A percentile compares a stretch with the other conserved stretches of the same genome.
Evolutionary conservation across 2,329 filamentous ascomycete species (phyloP).

Genomic region (Aspergillus terreus): DNA sequence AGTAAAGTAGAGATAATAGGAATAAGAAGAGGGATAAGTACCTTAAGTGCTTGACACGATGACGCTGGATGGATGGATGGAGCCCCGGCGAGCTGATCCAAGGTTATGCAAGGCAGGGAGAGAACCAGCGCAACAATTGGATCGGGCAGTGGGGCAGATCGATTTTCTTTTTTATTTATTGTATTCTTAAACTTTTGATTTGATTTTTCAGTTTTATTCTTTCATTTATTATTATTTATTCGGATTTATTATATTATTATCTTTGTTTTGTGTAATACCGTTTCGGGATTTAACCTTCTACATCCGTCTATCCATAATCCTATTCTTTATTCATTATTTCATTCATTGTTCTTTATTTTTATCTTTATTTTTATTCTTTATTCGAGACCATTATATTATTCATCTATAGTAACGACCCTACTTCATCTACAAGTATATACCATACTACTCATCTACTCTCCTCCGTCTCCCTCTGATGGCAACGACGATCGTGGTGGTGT

Average conservation of each 20-base stretch:
- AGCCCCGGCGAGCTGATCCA: conserved; percentile 23
- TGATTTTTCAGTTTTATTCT: conserved; percentile 2
- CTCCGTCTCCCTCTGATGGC: conserved; percentile 2
- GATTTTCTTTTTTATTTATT: conserved; percentile 6
- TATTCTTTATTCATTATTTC: no score
- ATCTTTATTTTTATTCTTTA: no score
- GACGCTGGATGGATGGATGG: conserved; percentile 20
- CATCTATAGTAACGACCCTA: no score
- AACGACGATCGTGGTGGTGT: conserved; percentile 24
- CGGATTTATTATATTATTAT: neutral
- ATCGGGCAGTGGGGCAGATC: conserved; percentile 18
- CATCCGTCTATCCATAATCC: conserved; percentile 11
- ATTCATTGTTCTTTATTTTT: no score
- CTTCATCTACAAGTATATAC: no score
- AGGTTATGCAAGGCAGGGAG: conserved; percentile 26
- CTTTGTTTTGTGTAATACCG: neutral
- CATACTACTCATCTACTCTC: no score
- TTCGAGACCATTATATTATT: no score
- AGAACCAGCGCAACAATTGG: conserved; percentile 20
- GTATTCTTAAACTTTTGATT: conserved; percentile 6
- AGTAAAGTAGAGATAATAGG: conserved; percentile 11
- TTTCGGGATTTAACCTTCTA: neutral
- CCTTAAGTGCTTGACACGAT: conserved; percentile 20
- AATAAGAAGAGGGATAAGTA: conserved; percentile 16
- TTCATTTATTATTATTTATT: neutral